A percentile compares a stretch with the other conserved stretches of the same genome.
phyloP scores from a whole-genome alignment of 148 eudicot genomes.

The Rhododendron griersonianum region DNA sequence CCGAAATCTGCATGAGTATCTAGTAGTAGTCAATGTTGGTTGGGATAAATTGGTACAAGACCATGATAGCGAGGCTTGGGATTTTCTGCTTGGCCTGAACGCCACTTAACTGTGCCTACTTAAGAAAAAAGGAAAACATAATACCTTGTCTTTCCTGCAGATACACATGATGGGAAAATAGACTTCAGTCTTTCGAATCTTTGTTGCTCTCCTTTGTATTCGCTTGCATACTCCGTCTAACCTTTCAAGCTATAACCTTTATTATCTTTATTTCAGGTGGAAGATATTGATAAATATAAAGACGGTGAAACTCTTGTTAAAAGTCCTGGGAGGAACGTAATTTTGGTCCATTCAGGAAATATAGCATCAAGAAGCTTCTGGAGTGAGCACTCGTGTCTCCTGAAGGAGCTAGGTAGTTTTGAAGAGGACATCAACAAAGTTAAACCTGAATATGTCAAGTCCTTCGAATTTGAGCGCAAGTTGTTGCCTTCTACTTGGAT shows the following conservation, averaged over 20 bases:
- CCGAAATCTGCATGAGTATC: not conserved
- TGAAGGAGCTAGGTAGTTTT: conserved; percentile 59
- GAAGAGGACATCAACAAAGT: conserved; percentile 45
- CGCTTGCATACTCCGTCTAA: not conserved
- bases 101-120: not conserved
- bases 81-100: not conserved
- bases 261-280: conserved; percentile 36
- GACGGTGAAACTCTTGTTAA: conserved; percentile 56
- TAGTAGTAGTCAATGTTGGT: not conserved
- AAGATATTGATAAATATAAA: conserved; percentile 54
- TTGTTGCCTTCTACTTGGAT: conserved; percentile 77
- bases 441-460: conserved; percentile 59
- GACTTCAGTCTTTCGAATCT: not conserved
- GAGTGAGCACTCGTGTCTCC: conserved; percentile 54
- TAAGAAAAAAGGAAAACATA: not conserved
- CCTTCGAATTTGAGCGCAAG: conserved; percentile 52
- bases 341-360: conserved; percentile 47
- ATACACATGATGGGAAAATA: not conserved
- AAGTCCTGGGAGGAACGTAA: conserved; percentile 51
- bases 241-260: not conserved
- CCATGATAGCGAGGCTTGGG: not conserved
- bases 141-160: not conserved
- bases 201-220: not conserved
- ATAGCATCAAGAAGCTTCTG: conserved; percentile 69
- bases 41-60: not conserved